These are phyloP conservation scores for Colletotrichum horii DNA, from an alignment of 2,329 filamentous ascomycete genomes.

Conservation along the genomic window DNA sequence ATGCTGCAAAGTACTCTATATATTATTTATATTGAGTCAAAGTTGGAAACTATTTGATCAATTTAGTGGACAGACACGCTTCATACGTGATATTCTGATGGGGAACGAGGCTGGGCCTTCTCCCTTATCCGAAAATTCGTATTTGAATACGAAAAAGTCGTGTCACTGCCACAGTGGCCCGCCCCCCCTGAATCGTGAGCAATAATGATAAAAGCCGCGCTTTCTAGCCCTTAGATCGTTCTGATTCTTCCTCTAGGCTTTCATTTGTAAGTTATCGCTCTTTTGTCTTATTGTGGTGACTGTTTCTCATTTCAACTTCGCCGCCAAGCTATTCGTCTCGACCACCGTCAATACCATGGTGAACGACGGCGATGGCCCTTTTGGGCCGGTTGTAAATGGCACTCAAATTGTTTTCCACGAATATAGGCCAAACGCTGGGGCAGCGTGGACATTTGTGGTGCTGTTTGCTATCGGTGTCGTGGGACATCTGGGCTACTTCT, in stretches of 20 bases:
- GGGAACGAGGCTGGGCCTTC: rapidly evolving
- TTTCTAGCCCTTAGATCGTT: background rate
- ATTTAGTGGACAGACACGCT: too few species aligned
- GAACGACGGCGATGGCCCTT: constrained; percentile 1
- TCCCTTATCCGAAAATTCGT: background rate
- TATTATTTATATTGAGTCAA: too few species aligned
- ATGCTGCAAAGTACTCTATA: too few species aligned
- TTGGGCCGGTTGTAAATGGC: constrained; percentile 14
- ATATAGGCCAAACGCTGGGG: background rate
- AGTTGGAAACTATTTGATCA: too few species aligned
- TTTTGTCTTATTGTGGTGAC: background rate
- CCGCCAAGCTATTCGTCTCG: background rate
- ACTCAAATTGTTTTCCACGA: constrained; percentile 14
- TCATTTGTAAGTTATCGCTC: rapidly evolving
- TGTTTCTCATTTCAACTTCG: background rate
- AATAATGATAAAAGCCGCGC: background rate
- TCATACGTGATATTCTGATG: too few species aligned
- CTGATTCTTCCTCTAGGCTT: too few species aligned
- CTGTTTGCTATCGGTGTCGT: background rate
- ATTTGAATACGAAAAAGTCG: background rate
- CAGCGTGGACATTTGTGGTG: constrained; percentile 12
- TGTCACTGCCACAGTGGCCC: background rate
- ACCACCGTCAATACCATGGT: background rate
- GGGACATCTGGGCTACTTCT: background rate
- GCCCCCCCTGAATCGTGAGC: background rate